phyloP scores from a whole-genome alignment of 2,329 filamentous ascomycete species.

The Podosphaera fusca region DNA sequence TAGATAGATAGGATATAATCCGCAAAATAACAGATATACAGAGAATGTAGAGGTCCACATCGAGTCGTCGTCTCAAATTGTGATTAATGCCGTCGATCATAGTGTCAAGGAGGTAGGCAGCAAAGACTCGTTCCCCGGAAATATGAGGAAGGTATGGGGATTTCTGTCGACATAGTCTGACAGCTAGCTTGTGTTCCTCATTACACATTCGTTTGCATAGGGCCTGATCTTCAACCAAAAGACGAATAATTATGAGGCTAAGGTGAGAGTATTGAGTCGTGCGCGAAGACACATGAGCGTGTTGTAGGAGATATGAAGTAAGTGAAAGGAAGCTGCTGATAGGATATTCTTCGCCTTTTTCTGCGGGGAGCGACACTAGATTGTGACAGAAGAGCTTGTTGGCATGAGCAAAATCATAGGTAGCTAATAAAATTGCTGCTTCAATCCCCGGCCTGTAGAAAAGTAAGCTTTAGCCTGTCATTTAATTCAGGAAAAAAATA shows the following conservation, averaged over 20 bases:
- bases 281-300: slow-evolving; percentile 64
- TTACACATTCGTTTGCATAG: slow-evolving; percentile 69
- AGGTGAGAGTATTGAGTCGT: slow-evolving; percentile 66
- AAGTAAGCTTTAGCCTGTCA: slow-evolving; percentile 5
- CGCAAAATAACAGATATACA: slow-evolving; percentile 64
- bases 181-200: slow-evolving; percentile 46
- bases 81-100: slow-evolving; percentile 85
- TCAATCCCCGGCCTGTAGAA: slow-evolving; percentile 47
- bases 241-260: slow-evolving; percentile 62
- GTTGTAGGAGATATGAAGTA: slow-evolving; percentile 79
- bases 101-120: slow-evolving; percentile 58
- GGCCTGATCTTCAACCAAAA: slow-evolving; percentile 65
- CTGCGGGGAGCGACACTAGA: slow-evolving; percentile 40
- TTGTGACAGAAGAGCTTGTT: slow-evolving; percentile 91
- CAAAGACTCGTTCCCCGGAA: slow-evolving; percentile 47
- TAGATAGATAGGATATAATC: slow-evolving; percentile 62
- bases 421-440: slow-evolving; percentile 57
- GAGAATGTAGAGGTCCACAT: slow-evolving; percentile 64
- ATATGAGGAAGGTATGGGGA: slow-evolving; percentile 64
- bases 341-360: slow-evolving; percentile 45
- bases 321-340: slow-evolving; percentile 69
- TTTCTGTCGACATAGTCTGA: slow-evolving; percentile 74
- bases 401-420: slow-evolving; percentile 81
- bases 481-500: slow-evolving; percentile 23
- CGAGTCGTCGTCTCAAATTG: slow-evolving; percentile 67